Conservation (phyloP, 2,329 filamentous ascomycete genomes). For the Stagonosporopsis rhizophila region DNA sequence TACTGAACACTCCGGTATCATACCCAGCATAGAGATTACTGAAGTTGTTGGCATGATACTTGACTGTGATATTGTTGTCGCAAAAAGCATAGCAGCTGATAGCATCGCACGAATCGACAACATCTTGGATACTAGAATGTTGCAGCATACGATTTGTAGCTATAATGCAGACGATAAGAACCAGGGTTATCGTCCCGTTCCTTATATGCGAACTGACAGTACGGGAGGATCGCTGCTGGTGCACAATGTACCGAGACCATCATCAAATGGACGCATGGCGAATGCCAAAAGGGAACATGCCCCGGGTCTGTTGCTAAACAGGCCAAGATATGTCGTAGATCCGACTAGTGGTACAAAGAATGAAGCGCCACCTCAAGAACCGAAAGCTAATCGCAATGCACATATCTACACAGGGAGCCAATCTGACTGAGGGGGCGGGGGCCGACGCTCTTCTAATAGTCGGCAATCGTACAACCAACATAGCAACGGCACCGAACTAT, state of each 20-base stretch:
- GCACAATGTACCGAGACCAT: background rate
- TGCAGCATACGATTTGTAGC: background rate
- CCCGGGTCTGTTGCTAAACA: background rate
- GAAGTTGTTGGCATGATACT: conserved; percentile 8
- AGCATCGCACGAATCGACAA: background rate
- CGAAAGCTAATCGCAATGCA: background rate
- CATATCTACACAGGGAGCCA: background rate
- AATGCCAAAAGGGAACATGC: background rate
- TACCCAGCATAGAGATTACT: conserved; percentile 17
- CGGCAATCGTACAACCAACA: background rate
- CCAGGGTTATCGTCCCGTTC: background rate
- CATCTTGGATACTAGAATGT: background rate
- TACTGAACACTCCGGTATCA: conserved; percentile 21
- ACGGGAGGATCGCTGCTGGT: background rate
- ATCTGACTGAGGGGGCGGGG: background rate
- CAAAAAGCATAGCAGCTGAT: conserved; percentile 1
- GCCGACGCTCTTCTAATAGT: background rate
- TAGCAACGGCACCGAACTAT: background rate
- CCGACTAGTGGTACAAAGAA: background rate
- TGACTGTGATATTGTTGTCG: conserved; percentile 2
- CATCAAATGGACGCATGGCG: background rate
- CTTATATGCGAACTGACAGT: conserved; percentile 5
- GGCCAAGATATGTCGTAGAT: background rate
- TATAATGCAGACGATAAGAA: conserved; percentile 1
- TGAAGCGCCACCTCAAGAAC: background rate